Percentiles rank a stretch among this genome's conserved stretches.
Evolutionary conservation across 352 stramenopile species (phyloP).

Genomic region (Phytopythium vexans): DNA sequence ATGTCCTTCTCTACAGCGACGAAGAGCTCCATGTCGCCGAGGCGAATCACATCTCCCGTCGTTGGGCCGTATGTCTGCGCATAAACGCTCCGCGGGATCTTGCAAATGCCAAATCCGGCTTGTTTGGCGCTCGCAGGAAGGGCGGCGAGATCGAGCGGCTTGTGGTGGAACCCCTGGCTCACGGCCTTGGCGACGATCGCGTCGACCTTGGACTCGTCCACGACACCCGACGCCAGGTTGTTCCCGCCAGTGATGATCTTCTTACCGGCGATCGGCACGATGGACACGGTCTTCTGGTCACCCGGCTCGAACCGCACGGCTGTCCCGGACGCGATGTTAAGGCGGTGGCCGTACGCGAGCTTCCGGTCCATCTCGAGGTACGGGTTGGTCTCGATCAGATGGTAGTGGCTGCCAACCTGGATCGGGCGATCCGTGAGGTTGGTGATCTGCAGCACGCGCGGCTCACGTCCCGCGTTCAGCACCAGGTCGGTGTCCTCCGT

Average conservation of each 20-base stretch:
- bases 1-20: conserved; percentile 90
- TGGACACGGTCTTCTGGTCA: conserved; percentile 93
- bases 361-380: conserved; percentile 94
- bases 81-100: conserved; percentile 75
- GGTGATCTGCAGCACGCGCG: conserved; percentile 89
- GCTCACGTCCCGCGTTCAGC: conserved; percentile 77
- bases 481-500: conserved; percentile 60
- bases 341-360: conserved; percentile 87
- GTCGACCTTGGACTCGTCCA: conserved; percentile 53
- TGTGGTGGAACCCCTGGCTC: conserved; percentile 59
- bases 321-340: conserved; percentile 93
- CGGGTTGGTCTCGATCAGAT: conserved; percentile 96
- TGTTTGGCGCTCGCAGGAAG: conserved; percentile 18
- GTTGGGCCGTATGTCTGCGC: conserved; percentile 93
- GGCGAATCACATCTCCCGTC: conserved; percentile 89
- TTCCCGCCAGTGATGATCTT: conserved; percentile 87
- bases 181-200: conserved; percentile 53
- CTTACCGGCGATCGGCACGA: conserved; percentile 92
- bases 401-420: conserved; percentile 94
- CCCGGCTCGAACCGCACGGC: conserved; percentile 96
- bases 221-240: conserved; percentile 80
- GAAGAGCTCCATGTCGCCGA: conserved; percentile 93
- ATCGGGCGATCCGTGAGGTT: conserved; percentile 96
- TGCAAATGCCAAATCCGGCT: conserved; percentile 34
- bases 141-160: conserved; percentile 23